A percentile compares a stretch with the other conserved stretches of the same genome.
Evolutionary conservation across 805 yeast species (phyloP).

Genomic region (Saturnispora diversa): DNA sequence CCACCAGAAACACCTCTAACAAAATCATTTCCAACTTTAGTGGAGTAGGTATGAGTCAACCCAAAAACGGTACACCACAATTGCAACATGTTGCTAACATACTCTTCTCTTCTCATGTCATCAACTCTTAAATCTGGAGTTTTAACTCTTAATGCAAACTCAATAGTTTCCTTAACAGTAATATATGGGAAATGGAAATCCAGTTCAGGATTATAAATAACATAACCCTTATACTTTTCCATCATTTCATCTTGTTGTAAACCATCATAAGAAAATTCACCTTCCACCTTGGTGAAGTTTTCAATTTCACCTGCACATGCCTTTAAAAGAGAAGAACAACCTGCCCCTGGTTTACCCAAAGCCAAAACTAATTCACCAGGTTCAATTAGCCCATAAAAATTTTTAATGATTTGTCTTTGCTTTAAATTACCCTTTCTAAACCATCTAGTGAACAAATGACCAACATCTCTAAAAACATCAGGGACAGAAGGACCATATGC

Average conservation of each 20-base stretch:
- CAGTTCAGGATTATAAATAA: conserved; percentile 51
- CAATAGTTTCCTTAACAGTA: conserved; percentile 65
- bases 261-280: conserved; percentile 56
- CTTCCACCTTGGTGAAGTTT: conserved; percentile 41
- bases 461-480: conserved; percentile 33
- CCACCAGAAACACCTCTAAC: conserved; percentile 67
- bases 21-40: conserved; percentile 58
- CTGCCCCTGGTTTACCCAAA: conserved; percentile 71
- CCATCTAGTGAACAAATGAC: conserved; percentile 25
- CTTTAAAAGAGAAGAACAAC: conserved; percentile 64
- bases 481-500: conserved; percentile 42
- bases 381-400: conserved; percentile 34
- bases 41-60: conserved; percentile 48
- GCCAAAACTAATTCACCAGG: conserved; percentile 68
- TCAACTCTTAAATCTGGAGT: conserved; percentile 48
- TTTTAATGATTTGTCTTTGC: conserved; percentile 32
- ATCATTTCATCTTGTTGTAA: conserved; percentile 54
- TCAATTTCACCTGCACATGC: conserved; percentile 47
- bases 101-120: conserved; percentile 33
- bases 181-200: conserved; percentile 73
- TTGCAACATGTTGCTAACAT: conserved; percentile 37
- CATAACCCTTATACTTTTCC: conserved; percentile 44
- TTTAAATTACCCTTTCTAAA: conserved; percentile 29
- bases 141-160: conserved; percentile 61
- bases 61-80: conserved; percentile 51